Base-by-base conservation (phyloP, 2,329 filamentous ascomycete species). In the Alternaria triticina region DNA sequence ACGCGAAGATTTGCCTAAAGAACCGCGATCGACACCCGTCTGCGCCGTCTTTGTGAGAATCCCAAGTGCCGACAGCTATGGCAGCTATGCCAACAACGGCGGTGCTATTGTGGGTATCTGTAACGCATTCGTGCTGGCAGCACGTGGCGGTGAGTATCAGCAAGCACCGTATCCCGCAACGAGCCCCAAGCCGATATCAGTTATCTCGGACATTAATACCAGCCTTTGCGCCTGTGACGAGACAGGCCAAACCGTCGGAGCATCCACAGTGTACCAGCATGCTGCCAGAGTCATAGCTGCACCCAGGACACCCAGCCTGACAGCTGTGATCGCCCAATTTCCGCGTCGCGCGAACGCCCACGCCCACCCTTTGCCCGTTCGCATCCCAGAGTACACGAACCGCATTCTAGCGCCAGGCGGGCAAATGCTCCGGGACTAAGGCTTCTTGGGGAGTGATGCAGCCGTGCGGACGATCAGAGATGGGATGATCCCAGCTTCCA, bases 301-400 rank as follows among this genome's bases (percentile, higher is more conserved):
- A 45, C 47, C 60, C 49, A 40, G 30, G 12, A 54, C 51, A 52
- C 49, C 15, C 45, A 40, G 50, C 36, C 64, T 70, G 59, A 72
- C 67, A 68, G 65, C 70, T 68, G 67, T 71, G 67, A 70, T 70
- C 68, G 70, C 65, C 69, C 50, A 50, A 47, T 59, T 55, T 50
- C 49, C 22, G 43, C 40, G 30, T 51, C 56, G 50, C 51, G 40
- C 60, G 40, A 54, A 54, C 59, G 59, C 59, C 43, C 59, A 58
- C 17, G 60, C 56, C 60, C 46, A 59, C 60, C 49, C 49, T 62
- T 54, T 54, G 60, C 58, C 60, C 56, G 60, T 62, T 62, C 60
- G 57, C 61, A 63, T 59, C 51, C 36, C 23, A 43, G 23, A 50
- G 51, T 51, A 59, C 44, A 59, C 45, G 57, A 63, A 55, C 57